Evolutionary conservation across 2,329 filamentous ascomycete genomes (phyloP).

Genomic region (Pyrenochaeta sp.): DNA sequence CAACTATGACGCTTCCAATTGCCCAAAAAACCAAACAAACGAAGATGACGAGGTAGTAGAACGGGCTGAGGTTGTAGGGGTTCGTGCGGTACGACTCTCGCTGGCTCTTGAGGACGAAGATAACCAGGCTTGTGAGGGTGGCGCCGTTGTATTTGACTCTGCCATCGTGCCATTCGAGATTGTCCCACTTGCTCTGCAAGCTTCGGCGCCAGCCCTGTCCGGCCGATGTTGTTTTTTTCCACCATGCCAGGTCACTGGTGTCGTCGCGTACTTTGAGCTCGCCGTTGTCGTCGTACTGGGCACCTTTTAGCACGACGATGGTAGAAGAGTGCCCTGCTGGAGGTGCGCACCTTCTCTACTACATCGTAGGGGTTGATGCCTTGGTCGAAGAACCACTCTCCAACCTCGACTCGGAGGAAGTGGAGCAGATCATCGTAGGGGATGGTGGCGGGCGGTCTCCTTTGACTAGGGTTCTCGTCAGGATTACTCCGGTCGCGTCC

Average conservation of each 20-base stretch:
- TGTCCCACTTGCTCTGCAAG: neutral
- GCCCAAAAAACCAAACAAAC: constrained; percentile 7
- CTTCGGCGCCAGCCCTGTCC: too few species aligned
- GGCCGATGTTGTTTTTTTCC: neutral
- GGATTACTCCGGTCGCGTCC: too few species aligned
- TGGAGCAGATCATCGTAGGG: neutral
- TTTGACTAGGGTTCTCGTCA: neutral
- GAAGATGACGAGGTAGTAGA: constrained; percentile 12
- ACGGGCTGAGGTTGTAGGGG: constrained; percentile 8
- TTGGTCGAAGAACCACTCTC: neutral
- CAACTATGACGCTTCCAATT: constrained; percentile 9
- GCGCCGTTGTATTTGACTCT: constrained; percentile 9
- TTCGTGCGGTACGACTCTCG: constrained; percentile 13
- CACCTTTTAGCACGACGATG: neutral
- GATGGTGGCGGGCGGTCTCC: neutral
- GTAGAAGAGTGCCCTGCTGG: too few species aligned
- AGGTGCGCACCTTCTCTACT: neutral
- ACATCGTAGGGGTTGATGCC: neutral
- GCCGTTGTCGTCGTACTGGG: neutral
- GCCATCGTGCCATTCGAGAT: constrained; percentile 1
- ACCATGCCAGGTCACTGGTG: neutral
- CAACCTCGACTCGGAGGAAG: neutral
- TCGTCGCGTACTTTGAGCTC: neutral
- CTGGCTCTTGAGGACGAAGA: constrained; percentile 1
- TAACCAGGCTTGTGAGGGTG: constrained; percentile 1